Evolutionary conservation across 2,329 filamentous ascomycete species (phyloP).

Genomic region (Clarireedia sp.): DNA sequence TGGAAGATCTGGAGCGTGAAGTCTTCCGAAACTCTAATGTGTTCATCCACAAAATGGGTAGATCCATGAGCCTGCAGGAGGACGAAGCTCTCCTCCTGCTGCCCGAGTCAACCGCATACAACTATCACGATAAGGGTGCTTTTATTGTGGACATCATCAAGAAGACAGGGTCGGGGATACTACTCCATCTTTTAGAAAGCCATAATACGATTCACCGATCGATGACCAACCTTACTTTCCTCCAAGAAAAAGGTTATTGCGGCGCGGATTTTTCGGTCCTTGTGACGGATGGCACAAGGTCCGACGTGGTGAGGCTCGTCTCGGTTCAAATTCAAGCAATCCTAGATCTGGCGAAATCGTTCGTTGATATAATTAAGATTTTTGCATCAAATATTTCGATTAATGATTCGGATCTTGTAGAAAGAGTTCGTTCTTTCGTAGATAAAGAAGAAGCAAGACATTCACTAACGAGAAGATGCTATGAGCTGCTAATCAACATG

Average conservation of each 20-base stretch:
- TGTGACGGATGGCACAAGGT: not conserved
- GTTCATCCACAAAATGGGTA: not conserved
- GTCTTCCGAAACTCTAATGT: not conserved
- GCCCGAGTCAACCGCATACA: not conserved
- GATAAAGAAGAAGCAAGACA: not conserved
- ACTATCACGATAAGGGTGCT: not conserved
- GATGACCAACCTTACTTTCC: not conserved
- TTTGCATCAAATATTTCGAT: not conserved
- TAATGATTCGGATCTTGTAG: not conserved
- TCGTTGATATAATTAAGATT: not conserved
- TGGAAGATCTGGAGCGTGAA: not conserved
- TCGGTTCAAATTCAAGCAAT: not conserved
- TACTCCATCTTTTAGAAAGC: not conserved
- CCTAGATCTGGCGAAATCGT: not conserved
- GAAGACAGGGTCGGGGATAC: not conserved
- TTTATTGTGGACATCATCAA: not conserved
- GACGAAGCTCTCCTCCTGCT: not conserved
- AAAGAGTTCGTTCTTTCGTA: not conserved
- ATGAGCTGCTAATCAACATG: not conserved
- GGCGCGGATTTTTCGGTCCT: not conserved
- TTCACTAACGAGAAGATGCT: not conserved
- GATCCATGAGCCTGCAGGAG: not conserved
- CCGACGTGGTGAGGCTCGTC: not conserved
- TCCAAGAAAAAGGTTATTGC: not conserved
- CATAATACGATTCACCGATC: not conserved